Evolutionary conservation across 2,329 filamentous ascomycete genomes (phyloP).

Genomic region (Pseudogymnoascus sp.): DNA sequence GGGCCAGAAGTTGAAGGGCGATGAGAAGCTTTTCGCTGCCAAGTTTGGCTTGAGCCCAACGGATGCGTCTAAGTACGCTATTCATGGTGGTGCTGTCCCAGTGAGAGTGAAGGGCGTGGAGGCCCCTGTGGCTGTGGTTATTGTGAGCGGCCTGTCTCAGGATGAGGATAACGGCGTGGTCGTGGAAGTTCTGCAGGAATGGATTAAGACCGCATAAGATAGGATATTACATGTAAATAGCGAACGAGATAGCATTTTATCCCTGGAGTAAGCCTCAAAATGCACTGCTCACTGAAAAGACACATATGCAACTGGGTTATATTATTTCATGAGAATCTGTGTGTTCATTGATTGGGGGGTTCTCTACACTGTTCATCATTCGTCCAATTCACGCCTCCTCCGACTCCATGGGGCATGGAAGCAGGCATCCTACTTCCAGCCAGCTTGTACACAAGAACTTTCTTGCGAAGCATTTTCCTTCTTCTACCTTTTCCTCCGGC

Average conservation of each 20-base stretch:
- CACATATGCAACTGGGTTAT: background rate
- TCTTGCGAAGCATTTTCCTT: background rate
- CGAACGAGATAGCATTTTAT: background rate
- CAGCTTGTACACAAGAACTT: slow-evolving; percentile 9
- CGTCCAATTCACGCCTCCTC: slow-evolving; percentile 9
- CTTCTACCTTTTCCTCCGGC: background rate
- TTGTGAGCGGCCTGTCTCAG: slow-evolving; percentile 70
- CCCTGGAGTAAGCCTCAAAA: background rate
- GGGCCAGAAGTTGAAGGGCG: slow-evolving; percentile 56
- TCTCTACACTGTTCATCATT: slow-evolving; percentile 9
- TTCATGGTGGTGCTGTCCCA: slow-evolving; percentile 71
- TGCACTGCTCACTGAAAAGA: background rate
- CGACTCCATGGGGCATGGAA: background rate
- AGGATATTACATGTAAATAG: background rate
- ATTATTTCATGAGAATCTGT: slow-evolving; percentile 8
- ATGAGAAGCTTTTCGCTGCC: slow-evolving; percentile 57
- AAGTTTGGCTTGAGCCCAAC: slow-evolving; percentile 57
- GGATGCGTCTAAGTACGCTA: slow-evolving; percentile 57
- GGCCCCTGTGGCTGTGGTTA: slow-evolving; percentile 66
- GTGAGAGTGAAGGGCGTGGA: slow-evolving; percentile 67
- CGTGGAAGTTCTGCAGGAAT: slow-evolving; percentile 58
- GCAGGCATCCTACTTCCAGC: background rate
- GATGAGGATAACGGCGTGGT: slow-evolving; percentile 72
- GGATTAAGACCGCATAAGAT: background rate
- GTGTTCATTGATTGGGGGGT: slow-evolving; percentile 10